phyloP scores from a whole-genome alignment of 1,139 yeast species.

The Geotrichum klebahnii region DNA sequence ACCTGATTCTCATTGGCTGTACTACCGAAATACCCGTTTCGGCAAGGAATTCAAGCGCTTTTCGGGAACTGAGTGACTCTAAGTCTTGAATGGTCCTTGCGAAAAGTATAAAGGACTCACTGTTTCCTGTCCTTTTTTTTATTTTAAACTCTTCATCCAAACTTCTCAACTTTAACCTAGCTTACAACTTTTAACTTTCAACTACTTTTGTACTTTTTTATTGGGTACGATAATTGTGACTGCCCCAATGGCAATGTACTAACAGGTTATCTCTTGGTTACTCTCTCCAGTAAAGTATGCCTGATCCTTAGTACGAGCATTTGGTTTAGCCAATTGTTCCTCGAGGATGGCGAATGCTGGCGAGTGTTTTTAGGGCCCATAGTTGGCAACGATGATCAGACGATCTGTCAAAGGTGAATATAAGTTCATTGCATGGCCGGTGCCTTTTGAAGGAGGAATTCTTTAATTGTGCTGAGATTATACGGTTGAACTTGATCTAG shows the following conservation, averaged over 20 bases:
- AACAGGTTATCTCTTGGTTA: background rate
- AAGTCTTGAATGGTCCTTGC: no score
- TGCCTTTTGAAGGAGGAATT: slow-evolving; percentile 24
- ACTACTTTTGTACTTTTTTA: no score
- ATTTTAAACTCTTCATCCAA: no score
- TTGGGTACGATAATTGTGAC: background rate
- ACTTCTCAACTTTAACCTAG: no score
- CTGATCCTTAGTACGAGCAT: background rate
- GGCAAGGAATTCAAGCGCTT: no score
- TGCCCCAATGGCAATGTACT: background rate
- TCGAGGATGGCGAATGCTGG: slow-evolving; percentile 11
- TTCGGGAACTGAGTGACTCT: no score
- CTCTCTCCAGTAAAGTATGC: slow-evolving; percentile 7
- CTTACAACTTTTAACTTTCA: no score
- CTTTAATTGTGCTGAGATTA: slow-evolving; percentile 34
- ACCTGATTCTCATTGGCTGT: no score
- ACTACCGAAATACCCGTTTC: no score
- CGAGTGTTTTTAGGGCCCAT: slow-evolving; percentile 1
- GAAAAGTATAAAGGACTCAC: no score
- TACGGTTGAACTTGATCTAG: slow-evolving; percentile 40
- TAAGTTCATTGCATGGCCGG: slow-evolving; percentile 31
- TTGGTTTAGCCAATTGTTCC: background rate
- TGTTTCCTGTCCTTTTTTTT: no score
- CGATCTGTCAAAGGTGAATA: slow-evolving; percentile 11
- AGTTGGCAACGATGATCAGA: background rate